These are phyloP conservation scores for Ascosphaera apis DNA, from an alignment of 2,329 filamentous ascomycete species.

Conservation along the genomic window DNA sequence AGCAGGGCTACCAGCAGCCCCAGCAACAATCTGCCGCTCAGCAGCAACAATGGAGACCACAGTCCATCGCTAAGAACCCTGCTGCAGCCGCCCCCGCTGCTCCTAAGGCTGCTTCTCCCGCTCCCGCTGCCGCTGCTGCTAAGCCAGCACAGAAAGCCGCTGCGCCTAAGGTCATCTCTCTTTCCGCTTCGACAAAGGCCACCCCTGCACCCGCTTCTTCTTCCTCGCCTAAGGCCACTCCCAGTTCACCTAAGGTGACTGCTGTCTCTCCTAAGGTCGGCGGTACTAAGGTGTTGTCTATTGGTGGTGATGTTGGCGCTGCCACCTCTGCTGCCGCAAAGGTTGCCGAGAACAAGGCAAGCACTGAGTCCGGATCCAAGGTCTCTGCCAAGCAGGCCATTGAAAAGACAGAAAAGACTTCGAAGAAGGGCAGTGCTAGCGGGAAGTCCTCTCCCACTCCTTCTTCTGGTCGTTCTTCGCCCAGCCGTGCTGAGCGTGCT, in stretches of 20 bases:
- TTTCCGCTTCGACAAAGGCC: no score
- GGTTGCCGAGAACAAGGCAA: constrained; percentile 22
- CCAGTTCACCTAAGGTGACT: constrained; percentile 11
- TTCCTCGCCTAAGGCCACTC: constrained; percentile 27
- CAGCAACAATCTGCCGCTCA: constrained; percentile 19
- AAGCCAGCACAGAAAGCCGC: neutral
- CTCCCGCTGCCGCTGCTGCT: neutral
- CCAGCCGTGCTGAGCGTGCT: constrained; percentile 30
- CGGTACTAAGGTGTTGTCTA: constrained; percentile 33
- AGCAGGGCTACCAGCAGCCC: constrained; percentile 21
- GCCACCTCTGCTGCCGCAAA: constrained; percentile 32
- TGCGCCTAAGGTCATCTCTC: neutral
- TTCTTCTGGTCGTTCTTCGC: constrained; percentile 66
- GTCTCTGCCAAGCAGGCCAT: constrained; percentile 73
- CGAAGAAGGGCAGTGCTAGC: constrained; percentile 34
- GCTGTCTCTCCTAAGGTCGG: constrained; percentile 22
- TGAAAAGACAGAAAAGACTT: constrained; percentile 47
- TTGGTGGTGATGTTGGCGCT: constrained; percentile 30
- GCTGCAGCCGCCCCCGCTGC: constrained; percentile 1
- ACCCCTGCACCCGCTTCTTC: constrained; percentile 23
- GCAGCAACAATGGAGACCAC: constrained; percentile 21
- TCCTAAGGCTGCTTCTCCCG: neutral
- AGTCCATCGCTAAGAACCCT: constrained; percentile 4
- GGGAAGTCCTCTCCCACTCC: constrained; percentile 63
- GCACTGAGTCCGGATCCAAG: constrained; percentile 46